Percentiles rank a stretch among this genome's conserved stretches.
Conservation (phyloP, 352 stramenopile species). For the Phytopythium litorale region DNA sequence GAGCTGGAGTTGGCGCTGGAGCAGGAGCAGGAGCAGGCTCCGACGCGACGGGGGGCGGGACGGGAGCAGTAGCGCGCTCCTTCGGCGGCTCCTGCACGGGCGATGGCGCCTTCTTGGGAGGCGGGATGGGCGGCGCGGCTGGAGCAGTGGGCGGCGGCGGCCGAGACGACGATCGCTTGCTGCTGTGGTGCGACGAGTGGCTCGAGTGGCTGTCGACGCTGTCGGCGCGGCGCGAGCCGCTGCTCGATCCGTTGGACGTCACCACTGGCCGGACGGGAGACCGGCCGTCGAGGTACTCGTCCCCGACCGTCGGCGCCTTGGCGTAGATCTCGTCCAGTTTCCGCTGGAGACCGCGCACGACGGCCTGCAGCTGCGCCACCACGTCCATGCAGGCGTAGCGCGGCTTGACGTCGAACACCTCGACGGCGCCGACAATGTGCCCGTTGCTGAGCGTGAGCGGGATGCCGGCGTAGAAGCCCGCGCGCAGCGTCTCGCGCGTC, state of each 20-base stretch:
- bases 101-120: slow-evolving; percentile 31
- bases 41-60: neutral
- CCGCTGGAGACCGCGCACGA: slow-evolving; percentile 46
- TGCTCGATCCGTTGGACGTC: slow-evolving; percentile 10
- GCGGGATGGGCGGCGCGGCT: slow-evolving; percentile 23
- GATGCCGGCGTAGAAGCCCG: slow-evolving; percentile 66
- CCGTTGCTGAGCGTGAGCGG: slow-evolving; percentile 48
- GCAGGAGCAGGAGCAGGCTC: slow-evolving; percentile 1
- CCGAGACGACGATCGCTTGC: slow-evolving; percentile 8
- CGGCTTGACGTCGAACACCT: slow-evolving; percentile 43
- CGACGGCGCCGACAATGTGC: slow-evolving; percentile 52
- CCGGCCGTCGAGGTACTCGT: slow-evolving; percentile 1
- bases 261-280: neutral
- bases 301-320: slow-evolving; percentile 4
- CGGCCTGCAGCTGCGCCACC: slow-evolving; percentile 45
- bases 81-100: slow-evolving; percentile 4
- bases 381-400: slow-evolving; percentile 47
- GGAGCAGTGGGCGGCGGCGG: slow-evolving; percentile 26
- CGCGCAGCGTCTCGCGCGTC: slow-evolving; percentile 31
- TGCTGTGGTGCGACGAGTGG: slow-evolving; percentile 21
- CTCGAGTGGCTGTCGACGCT: slow-evolving; percentile 7
- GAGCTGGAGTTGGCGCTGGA: slow-evolving; percentile 1
- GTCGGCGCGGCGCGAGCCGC: slow-evolving; percentile 1
- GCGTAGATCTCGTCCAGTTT: slow-evolving; percentile 32
- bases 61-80: neutral